These are phyloP conservation scores for Chloris gayana DNA, from an alignment of 176 grass and related monocot species.

Conservation along the genomic window DNA sequence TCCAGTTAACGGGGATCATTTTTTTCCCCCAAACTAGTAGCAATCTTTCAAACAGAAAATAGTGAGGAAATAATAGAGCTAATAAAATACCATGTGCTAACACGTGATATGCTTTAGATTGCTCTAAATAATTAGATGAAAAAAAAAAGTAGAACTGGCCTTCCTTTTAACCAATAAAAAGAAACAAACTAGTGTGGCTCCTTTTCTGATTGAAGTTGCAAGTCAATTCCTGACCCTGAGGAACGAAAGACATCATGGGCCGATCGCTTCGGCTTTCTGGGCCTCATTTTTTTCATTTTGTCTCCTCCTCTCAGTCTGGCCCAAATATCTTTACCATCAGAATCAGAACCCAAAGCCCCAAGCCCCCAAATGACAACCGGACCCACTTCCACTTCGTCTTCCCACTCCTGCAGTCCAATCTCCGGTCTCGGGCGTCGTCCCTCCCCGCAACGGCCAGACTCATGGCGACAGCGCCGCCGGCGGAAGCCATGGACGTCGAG, in stretches of 20 bases:
- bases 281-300: neutral
- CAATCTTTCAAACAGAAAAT: neutral
- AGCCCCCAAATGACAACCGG: neutral
- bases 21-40: no score
- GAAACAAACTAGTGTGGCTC: neutral
- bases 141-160: neutral
- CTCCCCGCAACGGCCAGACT: slow-evolving; percentile 15
- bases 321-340: neutral
- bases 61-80: neutral
- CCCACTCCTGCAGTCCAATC: neutral
- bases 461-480: slow-evolving; percentile 32
- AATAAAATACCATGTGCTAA: neutral
- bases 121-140: neutral
- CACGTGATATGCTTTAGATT: neutral
- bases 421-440: no score
- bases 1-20: neutral
- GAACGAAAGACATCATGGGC: neutral
- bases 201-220: neutral
- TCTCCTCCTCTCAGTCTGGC: neutral
- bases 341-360: no score
- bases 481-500: slow-evolving; percentile 69
- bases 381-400: neutral
- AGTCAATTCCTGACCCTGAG: neutral
- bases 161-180: no score
- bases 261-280: neutral